These are phyloP conservation scores for Cercospora nicotianae DNA, from an alignment of 2,329 filamentous ascomycete species.

Conservation along the genomic window DNA sequence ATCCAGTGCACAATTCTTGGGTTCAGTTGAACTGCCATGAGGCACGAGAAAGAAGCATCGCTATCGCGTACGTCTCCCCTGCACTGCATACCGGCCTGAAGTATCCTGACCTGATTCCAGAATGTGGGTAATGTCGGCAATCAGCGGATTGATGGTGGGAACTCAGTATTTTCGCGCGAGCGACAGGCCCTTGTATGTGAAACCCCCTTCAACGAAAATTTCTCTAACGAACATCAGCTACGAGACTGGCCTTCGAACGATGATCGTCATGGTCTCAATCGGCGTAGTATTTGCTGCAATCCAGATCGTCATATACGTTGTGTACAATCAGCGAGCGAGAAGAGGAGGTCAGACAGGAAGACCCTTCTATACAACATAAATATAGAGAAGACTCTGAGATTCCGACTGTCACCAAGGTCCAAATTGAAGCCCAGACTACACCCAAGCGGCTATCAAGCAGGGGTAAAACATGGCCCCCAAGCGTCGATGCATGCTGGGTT, in stretches of 20 bases:
- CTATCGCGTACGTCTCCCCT: slow-evolving; percentile 41
- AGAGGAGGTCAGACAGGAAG: not conserved
- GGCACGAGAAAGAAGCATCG: slow-evolving; percentile 51
- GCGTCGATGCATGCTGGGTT: not conserved
- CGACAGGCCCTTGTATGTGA: slow-evolving; percentile 44
- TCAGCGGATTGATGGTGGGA: slow-evolving; percentile 52
- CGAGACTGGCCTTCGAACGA: slow-evolving; percentile 2
- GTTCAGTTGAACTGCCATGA: slow-evolving; percentile 47
- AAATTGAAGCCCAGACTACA: not conserved
- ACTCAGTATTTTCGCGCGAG: slow-evolving; percentile 51
- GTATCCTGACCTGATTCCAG: not conserved
- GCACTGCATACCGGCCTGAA: not conserved
- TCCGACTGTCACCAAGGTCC: not conserved
- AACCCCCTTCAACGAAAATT: not conserved
- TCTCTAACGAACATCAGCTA: not conserved
- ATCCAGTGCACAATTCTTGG: slow-evolving; percentile 57
- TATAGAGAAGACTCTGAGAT: not conserved
- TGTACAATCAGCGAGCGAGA: not conserved
- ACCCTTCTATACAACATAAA: not conserved
- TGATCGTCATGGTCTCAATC: slow-evolving; percentile 11
- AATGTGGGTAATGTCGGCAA: not conserved
- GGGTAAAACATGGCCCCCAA: not conserved
- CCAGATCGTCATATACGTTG: not conserved
- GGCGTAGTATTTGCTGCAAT: slow-evolving; percentile 5
- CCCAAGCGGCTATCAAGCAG: not conserved